phyloP scores from a whole-genome alignment of 2,329 filamentous ascomycete species.

The Colletotrichum sp. region DNA sequence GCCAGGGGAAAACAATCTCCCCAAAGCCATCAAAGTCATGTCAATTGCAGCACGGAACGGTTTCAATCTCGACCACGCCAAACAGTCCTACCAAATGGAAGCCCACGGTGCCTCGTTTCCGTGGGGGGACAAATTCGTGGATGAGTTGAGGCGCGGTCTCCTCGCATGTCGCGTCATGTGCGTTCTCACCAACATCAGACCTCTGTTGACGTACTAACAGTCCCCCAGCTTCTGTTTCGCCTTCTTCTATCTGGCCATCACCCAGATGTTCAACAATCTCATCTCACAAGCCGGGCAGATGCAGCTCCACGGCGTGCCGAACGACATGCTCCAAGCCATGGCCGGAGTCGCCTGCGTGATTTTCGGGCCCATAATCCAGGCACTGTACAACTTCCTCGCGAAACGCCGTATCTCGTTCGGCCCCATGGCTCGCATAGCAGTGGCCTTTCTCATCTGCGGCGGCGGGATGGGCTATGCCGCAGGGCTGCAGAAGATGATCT shows the following conservation, averaged over 20 bases:
- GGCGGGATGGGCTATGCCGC: constrained; percentile 53
- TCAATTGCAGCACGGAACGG: not conserved
- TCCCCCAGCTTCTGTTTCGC: not conserved
- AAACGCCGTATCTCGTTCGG: constrained; percentile 52
- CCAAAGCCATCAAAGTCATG: constrained; percentile 60
- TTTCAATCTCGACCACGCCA: constrained; percentile 46
- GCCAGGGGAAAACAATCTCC: constrained; percentile 57
- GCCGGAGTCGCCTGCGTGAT: constrained; percentile 59
- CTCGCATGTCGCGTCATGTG: constrained; percentile 75
- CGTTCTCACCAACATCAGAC: constrained; percentile 36
- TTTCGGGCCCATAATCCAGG: constrained; percentile 59
- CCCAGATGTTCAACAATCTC: constrained; percentile 60
- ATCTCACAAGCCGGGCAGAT: constrained; percentile 61
- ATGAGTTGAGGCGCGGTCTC: constrained; percentile 69
- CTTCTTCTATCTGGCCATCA: constrained; percentile 45
- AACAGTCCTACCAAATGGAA: constrained; percentile 50
- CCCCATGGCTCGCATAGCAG: constrained; percentile 56
- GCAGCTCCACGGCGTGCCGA: constrained; percentile 56
- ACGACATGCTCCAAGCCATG: constrained; percentile 59
- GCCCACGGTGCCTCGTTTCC: constrained; percentile 47
- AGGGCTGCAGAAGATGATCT: constrained; percentile 51
- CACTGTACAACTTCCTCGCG: constrained; percentile 55
- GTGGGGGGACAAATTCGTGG: constrained; percentile 74
- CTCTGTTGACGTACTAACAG: not conserved
- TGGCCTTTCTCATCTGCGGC: constrained; percentile 53